Evolutionary conservation across 345 rosid genomes (phyloP), one percentile per base, ranked within the genome.

Genomic region (Toxicodendron radicans): DNA sequence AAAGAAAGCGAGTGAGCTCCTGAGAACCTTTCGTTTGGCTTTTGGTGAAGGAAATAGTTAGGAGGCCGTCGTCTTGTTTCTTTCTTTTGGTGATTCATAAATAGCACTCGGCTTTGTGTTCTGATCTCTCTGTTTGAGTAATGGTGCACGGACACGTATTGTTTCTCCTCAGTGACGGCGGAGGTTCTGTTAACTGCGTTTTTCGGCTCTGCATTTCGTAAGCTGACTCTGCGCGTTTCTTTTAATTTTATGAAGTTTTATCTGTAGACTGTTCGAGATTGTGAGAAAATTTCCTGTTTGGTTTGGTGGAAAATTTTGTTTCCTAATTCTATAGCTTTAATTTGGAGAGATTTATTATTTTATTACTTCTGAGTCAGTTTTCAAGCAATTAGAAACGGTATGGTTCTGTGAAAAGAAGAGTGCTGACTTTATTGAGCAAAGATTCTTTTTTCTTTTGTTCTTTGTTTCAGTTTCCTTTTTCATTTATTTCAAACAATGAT

Each of bases 121-220:
- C 66, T 75, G 71, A 65, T 76, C 79, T 73, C 75, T 69, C 45
- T 17, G 5, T 32, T 21, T 16, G 6, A 30, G 46, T 63, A 20
- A 49, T 76, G 70, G 2, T 51, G 64, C 81, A 72, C 85, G 77
- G 87, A 73, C 87, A 83, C 83, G 18, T 51, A 43, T 67, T 41
- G 51, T 58, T 58, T n/a, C 62, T 27, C 20, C 60, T n/a, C 58
- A 27, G 27, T 23, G 70, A 51, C 49, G 18, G 52, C 33, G 20
- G 16, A 60, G 73, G 52, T 74, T 61, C 74, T 67, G 72, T 63
- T 51, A 63, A 54, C 64, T 68, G 54, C 51, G n/a, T 66, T 52
- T 71, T 54, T 54, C 32, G 68, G 56, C 43, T 20, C 81, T 71
- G 72, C 79, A 72, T 78, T 83, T 61, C 60, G 73, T 18, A 3